A percentile compares a stretch with the other conserved stretches of the same genome.
Conservation (phyloP, 495 filamentous ascomycete species). For the Hamigera avellanea region DNA sequence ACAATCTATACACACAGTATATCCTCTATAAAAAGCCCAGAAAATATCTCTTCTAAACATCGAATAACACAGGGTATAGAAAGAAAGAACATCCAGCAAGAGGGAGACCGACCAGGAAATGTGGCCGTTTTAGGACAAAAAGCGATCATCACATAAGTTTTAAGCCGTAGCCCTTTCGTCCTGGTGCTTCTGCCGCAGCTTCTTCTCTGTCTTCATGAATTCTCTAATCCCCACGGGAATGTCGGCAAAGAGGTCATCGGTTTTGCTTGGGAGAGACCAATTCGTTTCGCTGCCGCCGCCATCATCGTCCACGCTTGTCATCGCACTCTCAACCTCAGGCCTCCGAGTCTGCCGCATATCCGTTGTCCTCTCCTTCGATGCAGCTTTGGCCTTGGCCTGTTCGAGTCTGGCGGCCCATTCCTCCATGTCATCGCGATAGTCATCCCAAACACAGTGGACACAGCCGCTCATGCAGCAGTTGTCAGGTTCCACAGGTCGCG, state of each 20-base stretch:
- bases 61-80: conserved; percentile 8
- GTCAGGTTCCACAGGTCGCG: conserved; percentile 78
- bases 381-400: conserved; percentile 37
- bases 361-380: conserved; percentile 13
- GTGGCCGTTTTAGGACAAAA: no score
- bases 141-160: neutral
- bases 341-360: conserved; percentile 25
- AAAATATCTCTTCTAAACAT: neutral
- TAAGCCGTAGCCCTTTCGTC: conserved; percentile 9
- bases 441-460: conserved; percentile 95
- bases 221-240: conserved; percentile 90
- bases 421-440: conserved; percentile 80
- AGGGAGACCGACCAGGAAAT: no score
- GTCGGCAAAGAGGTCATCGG: conserved; percentile 56
- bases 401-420: conserved; percentile 57
- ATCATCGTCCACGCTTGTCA: conserved; percentile 66
- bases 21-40: no score
- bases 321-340: conserved; percentile 27
- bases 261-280: conserved; percentile 36
- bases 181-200: conserved; percentile 61
- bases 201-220: conserved; percentile 97
- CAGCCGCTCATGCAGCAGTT: conserved; percentile 99
- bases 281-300: conserved; percentile 61
- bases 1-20: conserved; percentile 1
- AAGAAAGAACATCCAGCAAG: neutral